These are phyloP conservation scores for Acacia melanoxylon DNA, from an alignment of 306 rosid genomes.

Conservation along the genomic window DNA sequence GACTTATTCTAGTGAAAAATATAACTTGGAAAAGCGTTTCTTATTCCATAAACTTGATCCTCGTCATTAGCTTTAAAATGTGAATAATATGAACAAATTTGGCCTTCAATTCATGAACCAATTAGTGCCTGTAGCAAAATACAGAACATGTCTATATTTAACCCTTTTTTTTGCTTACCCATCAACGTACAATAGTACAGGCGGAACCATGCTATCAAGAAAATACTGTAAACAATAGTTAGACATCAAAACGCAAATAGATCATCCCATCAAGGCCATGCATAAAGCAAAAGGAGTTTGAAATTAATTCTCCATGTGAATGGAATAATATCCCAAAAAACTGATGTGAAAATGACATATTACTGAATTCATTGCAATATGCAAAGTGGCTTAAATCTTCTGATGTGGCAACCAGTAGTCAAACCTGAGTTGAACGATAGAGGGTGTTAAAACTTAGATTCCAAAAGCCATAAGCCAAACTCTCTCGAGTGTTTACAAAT, in stretches of 20 bases:
- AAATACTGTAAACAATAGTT: not conserved
- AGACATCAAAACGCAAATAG: not conserved
- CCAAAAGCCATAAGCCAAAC: constrained; percentile 75
- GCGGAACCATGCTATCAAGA: not conserved
- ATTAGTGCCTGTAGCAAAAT: not conserved
- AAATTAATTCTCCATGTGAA: not conserved
- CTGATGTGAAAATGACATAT: not conserved
- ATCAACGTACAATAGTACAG: constrained; percentile 6
- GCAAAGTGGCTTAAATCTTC: constrained; percentile 5
- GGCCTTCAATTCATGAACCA: not conserved
- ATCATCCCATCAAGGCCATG: constrained; percentile 1
- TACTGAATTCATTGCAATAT: not conserved
- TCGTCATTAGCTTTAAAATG: not conserved
- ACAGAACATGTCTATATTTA: not conserved
- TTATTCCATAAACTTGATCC: not conserved
- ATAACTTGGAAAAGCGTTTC: not conserved
- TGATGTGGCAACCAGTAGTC: constrained; percentile 14
- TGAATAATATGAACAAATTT: not conserved
- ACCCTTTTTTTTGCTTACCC: not conserved
- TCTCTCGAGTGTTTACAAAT: constrained; percentile 57
- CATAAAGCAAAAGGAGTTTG: not conserved
- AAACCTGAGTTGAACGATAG: constrained; percentile 78
- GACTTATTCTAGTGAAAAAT: constrained; percentile 16
- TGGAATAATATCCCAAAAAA: not conserved
- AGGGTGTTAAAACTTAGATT: constrained; percentile 58